Conservation (phyloP, 2,329 filamentous ascomycete genomes). For the Beauveria medogensis region DNA sequence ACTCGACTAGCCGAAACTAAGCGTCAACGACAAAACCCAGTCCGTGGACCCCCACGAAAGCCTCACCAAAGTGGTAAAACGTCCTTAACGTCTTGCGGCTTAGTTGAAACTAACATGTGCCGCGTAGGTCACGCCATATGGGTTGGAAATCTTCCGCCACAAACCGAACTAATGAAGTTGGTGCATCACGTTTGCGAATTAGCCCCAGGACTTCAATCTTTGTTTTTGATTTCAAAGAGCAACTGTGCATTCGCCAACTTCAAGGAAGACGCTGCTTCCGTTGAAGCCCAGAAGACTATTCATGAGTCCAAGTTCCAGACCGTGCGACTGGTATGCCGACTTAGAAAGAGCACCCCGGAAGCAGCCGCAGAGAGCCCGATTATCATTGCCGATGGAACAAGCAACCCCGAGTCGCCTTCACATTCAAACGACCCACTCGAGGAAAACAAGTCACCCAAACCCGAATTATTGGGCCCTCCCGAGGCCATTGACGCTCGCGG, state of each 20-base stretch:
- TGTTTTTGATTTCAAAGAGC: slow-evolving; percentile 93
- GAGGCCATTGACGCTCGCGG: background rate
- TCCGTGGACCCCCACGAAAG: slow-evolving; percentile 45
- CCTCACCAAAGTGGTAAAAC: slow-evolving; percentile 54
- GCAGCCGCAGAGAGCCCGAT: background rate
- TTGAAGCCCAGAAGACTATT: slow-evolving; percentile 70
- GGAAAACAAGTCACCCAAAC: background rate
- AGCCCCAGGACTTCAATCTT: slow-evolving; percentile 70
- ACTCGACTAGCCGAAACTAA: background rate
- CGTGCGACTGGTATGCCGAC: slow-evolving; percentile 74
- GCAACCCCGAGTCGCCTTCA: slow-evolving; percentile 2
- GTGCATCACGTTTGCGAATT: slow-evolving; percentile 85
- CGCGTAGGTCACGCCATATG: slow-evolving; percentile 73
- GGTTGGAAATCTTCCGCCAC: slow-evolving; percentile 88
- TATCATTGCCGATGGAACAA: slow-evolving; percentile 3
- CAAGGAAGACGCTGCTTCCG: slow-evolving; percentile 67
- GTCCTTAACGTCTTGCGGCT: slow-evolving; percentile 1
- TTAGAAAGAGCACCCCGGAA: slow-evolving; percentile 43
- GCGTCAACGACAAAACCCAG: background rate
- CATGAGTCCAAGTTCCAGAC: slow-evolving; percentile 88
- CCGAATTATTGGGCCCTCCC: background rate
- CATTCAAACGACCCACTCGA: background rate
- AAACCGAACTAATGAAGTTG: slow-evolving; percentile 72
- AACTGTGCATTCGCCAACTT: slow-evolving; percentile 98
- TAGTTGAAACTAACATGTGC: background rate